Evolutionary conservation across 352 stramenopile species (phyloP), one percentile per base, ranked within the genome.

Genomic region (Globisporangium camurandrum): DNA sequence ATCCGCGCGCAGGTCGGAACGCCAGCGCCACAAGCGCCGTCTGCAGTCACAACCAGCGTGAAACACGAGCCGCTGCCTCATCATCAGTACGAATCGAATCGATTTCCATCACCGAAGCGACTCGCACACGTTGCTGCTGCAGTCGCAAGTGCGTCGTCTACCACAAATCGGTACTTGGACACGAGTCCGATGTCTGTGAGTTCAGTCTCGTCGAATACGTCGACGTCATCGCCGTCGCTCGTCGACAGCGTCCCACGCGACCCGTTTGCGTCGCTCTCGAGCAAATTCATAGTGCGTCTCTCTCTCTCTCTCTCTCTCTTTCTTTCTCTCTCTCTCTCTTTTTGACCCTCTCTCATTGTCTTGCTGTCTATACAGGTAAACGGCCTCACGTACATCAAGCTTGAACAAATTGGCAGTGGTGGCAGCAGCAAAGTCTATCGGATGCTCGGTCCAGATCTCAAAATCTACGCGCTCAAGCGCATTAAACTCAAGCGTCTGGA

Each of bases 381-480:
- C 40, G 84, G 84, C 22, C 64, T 81, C 31, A 82, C 74, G 16
- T 99, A 98, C 56, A 89, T 95, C 19, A 98, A 97, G 56, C 75
- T 99, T 23, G 95, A 97, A 46, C 75, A 98, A 22, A 98, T 99
- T 53, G 96, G 96, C 33, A 96, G 95, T 54, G 96, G 96, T 19
- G 96, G 96, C 0, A 98, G 91, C 48, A 98, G 93, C 67, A 98
- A 98, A 71, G 96, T 99, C 1, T 99, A 98, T 58, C 71, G 93
- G 23, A 96, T 97, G 51, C 74, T 98, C 7, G 93, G 88, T 0
- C 81, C 84, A 8, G 86, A 97, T 54, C 81, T 93, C 42, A 86
- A 95, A 34, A 96, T 98, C 24, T 93, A 98, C 31, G 96, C 96
- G n/a, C 77, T 99, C 16, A 99, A 99, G 66, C 96, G 96, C 57